Conservation (phyloP, 2,329 filamentous ascomycete genomes). For the Aureobasidium sp. region DNA sequence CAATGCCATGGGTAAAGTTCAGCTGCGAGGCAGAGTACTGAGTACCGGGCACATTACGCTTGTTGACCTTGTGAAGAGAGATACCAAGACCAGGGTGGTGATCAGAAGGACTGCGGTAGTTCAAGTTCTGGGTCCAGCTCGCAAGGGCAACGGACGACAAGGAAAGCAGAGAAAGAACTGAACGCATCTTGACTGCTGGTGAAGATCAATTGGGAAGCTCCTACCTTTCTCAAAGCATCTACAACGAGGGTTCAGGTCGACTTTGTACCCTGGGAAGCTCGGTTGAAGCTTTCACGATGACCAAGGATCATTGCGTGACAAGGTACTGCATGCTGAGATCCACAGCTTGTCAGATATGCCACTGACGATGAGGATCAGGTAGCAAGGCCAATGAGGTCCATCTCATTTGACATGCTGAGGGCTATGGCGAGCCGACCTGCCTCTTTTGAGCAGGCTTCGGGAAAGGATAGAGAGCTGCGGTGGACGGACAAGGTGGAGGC, state of each 20-base stretch:
- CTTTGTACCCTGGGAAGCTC: slow-evolving; percentile 3
- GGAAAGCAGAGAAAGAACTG: slow-evolving; percentile 18
- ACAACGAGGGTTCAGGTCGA: not conserved
- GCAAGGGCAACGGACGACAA: slow-evolving; percentile 22
- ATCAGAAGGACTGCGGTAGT: slow-evolving; percentile 60
- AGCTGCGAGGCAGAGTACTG: slow-evolving; percentile 42
- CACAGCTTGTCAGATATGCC: not conserved
- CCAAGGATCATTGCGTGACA: not conserved
- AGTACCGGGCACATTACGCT: slow-evolving; percentile 44
- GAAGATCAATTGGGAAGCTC: slow-evolving; percentile 5
- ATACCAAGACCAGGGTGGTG: slow-evolving; percentile 58
- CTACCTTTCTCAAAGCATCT: not conserved
- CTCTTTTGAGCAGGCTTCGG: slow-evolving; percentile 2
- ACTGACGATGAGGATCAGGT: not conserved
- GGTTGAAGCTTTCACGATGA: not conserved
- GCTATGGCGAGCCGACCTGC: not conserved
- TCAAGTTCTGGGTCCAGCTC: slow-evolving; percentile 47
- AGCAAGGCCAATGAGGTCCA: not conserved
- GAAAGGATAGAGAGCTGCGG: not conserved
- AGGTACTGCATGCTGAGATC: not conserved
- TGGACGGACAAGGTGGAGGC: not conserved
- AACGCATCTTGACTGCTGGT: not conserved
- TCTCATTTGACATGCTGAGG: slow-evolving; percentile 6
- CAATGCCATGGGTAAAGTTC: slow-evolving; percentile 57
- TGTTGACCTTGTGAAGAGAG: slow-evolving; percentile 54